Conservation (phyloP, 495 filamentous ascomycete species). For the Tuber aestivum region DNA sequence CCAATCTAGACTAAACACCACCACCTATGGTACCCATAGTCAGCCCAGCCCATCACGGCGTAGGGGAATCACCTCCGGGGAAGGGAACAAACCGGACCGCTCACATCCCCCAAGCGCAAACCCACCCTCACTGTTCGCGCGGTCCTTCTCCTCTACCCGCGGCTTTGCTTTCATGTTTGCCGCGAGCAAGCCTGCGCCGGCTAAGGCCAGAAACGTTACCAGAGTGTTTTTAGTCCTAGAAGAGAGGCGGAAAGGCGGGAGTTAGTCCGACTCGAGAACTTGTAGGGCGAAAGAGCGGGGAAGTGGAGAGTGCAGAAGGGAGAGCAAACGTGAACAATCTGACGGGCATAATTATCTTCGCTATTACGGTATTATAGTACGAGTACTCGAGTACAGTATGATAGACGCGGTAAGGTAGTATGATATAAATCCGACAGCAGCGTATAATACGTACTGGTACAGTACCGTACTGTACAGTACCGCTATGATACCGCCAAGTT, state of each 20-base stretch:
- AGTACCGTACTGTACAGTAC: too few relatives aligned
- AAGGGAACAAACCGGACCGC: neutral
- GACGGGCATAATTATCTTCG: neutral
- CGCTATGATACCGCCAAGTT: neutral
- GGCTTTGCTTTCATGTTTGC: neutral
- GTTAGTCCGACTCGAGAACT: neutral
- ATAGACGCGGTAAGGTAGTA: neutral
- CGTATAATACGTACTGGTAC: neutral
- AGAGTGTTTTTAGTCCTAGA: neutral
- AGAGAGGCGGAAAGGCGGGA: neutral
- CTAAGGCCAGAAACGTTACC: neutral
- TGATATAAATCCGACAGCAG: neutral
- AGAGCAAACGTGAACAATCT: neutral
- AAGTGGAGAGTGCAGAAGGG: too few relatives aligned
- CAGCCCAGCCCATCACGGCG: neutral
- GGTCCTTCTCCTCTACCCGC: neutral
- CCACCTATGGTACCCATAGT: neutral
- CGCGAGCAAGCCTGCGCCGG: neutral
- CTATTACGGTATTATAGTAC: neutral
- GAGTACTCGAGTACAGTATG: too few relatives aligned
- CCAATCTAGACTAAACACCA: neutral
- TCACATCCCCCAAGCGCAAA: constrained; percentile 3
- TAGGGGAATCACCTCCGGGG: neutral
- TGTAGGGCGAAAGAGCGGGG: neutral
- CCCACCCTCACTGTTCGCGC: neutral